These are phyloP conservation scores for Alternaria burnsii DNA, from an alignment of 2,329 filamentous ascomycete genomes.

Conservation along the genomic window DNA sequence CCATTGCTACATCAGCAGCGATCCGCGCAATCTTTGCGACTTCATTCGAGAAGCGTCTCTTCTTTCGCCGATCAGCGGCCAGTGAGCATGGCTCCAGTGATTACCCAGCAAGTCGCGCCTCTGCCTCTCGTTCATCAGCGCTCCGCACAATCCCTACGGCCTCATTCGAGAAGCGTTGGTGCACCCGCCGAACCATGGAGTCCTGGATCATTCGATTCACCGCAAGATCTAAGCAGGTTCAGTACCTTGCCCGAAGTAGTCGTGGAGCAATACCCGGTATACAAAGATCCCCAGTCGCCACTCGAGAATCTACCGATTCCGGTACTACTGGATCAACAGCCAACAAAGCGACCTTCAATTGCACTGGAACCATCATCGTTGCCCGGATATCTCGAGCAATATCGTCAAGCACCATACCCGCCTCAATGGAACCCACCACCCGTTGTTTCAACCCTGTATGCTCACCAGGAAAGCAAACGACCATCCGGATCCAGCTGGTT, in stretches of 20 bases:
- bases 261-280: slow-evolving; percentile 1
- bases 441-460: slow-evolving; percentile 33
- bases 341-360: slow-evolving; percentile 6
- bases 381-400: slow-evolving; percentile 37
- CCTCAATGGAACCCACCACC: slow-evolving; percentile 42
- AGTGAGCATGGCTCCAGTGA: not conserved
- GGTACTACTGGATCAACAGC: slow-evolving; percentile 13
- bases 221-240: slow-evolving; percentile 6
- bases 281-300: slow-evolving; percentile 12
- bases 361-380: slow-evolving; percentile 22
- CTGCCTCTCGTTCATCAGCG: slow-evolving; percentile 2
- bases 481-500: slow-evolving; percentile 34
- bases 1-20: slow-evolving; percentile 26
- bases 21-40: slow-evolving; percentile 18
- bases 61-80: not conserved
- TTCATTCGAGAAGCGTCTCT: slow-evolving; percentile 25
- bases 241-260: slow-evolving; percentile 30
- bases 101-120: slow-evolving; percentile 3
- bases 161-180: slow-evolving; percentile 22
- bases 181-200: slow-evolving; percentile 21
- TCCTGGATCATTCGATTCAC: slow-evolving; percentile 24
- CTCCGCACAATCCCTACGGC: slow-evolving; percentile 14
- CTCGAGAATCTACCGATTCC: slow-evolving; percentile 22
- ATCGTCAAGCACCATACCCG: slow-evolving; percentile 43
- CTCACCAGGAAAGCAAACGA: slow-evolving; percentile 16